Percentiles rank a stretch among this genome's conserved stretches.
These are phyloP conservation scores for Gossypium stocksii DNA, from an alignment of 345 rosid species.

Conservation along the genomic window DNA sequence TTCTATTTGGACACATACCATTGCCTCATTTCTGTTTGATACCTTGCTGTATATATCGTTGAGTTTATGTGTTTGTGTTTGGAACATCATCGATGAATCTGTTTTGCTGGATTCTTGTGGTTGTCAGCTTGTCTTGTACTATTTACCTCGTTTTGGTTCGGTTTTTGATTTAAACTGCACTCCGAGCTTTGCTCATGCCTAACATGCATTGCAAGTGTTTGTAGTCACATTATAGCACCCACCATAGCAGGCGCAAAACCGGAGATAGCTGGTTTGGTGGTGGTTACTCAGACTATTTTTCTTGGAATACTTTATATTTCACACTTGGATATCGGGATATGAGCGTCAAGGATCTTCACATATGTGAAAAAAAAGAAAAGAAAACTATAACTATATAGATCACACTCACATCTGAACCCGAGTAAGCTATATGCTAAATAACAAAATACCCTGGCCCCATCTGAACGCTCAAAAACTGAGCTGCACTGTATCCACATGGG, in stretches of 20 bases:
- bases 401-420: neutral
- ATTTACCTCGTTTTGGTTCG: neutral
- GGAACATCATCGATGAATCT: neutral
- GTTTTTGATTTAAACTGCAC: neutral
- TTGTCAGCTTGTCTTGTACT: neutral
- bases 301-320: neutral
- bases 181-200: neutral
- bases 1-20: neutral
- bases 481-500: neutral
- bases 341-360: too few species aligned
- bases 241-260: neutral
- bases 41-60: neutral
- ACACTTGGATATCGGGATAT: too few species aligned
- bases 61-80: neutral
- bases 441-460: constrained; percentile 1
- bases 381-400: too few species aligned
- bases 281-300: neutral
- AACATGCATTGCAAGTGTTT: neutral
- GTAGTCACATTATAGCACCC: neutral
- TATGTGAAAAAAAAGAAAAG: accelerated
- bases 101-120: neutral
- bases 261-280: neutral
- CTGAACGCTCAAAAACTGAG: neutral
- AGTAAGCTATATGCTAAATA: neutral
- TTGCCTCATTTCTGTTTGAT: neutral